Evolutionary conservation across 2,329 filamentous ascomycete species (phyloP).

Genomic region (Xylaria sp.): DNA sequence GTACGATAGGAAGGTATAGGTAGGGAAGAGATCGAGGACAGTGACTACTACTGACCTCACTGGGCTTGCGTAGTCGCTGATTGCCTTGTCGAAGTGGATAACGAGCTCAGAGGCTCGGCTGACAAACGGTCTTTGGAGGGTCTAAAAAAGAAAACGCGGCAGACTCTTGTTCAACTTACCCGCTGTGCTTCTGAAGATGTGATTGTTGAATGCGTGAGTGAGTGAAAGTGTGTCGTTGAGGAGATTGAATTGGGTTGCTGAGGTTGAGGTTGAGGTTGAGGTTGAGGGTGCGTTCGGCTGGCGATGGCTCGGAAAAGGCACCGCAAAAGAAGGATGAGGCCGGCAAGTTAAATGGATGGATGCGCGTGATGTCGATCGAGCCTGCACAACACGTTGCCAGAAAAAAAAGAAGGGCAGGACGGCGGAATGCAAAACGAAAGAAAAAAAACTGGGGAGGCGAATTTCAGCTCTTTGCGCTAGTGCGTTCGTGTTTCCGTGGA

Average conservation of each 20-base stretch:
- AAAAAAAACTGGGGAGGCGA: constrained; percentile 25
- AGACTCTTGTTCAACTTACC: not conserved
- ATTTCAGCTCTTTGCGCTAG: constrained; percentile 18
- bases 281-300: not conserved
- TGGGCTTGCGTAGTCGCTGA: not conserved
- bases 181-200: not conserved
- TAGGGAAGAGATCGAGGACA: not conserved
- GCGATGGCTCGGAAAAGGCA: not conserved
- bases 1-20: no score
- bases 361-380: constrained; percentile 1
- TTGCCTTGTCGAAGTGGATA: not conserved
- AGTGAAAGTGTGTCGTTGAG: not conserved
- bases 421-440: constrained; percentile 15
- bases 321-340: not conserved
- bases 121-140: not conserved
- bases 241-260: not conserved
- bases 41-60: not conserved
- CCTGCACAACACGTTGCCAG: not conserved
- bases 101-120: not conserved
- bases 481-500: not conserved
- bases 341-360: not conserved
- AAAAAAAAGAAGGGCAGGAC: constrained; percentile 5
- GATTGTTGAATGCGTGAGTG: not conserved
- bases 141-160: not conserved
- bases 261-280: not conserved